Base-by-base conservation (phyloP, 306 rosid genomes). In the Trichosanthes truncata region DNA sequence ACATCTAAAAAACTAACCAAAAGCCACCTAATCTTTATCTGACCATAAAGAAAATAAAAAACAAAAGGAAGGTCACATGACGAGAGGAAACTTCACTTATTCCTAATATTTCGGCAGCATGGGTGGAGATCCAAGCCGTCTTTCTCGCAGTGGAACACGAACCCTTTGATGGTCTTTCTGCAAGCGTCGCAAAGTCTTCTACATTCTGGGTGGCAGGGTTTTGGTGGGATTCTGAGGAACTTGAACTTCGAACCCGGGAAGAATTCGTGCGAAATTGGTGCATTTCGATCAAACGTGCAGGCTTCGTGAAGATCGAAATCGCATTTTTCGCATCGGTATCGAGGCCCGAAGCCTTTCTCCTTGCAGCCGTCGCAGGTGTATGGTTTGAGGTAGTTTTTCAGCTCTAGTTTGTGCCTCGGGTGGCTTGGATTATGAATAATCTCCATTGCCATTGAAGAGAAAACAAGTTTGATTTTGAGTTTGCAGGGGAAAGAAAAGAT, bases 291-390 rank as follows among this genome's bases (percentile, higher is more conserved):
- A 40, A 35, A 62, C 66, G n/a, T 46, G 45, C 45, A 35, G 23
- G 21, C 11, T 3, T 62, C 1, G 55, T 80, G 83, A 14, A 81
- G 83, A 23, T 71, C 53, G 21, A 52, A 81, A 60, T 81, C 40
- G 8, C 84, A 76, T 11, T 3, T 15, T 13, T 53, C 51, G 29
- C 84, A 76, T 52, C 77, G 71, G 67, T 81, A 81, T 41, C 80
- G 60, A 38, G 68, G 23, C 14, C 84, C 84, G 51, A 65, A 76
- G 7, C 78, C 84, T 2, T 1, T 65, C 31, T 76, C 81, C 33
- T 43, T 67, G 63, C 84, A 82, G 29, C 78, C 81, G 31, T 77
- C 23, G 55, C 84, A 66, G 0, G 1, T 2, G 72, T 67, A 82
- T 4, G 72, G 81, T 17, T 67, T 55, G 15, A 31, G 60, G 60